Evolutionary conservation across 768 basidiomycete genomes (phyloP).

Genomic region (Naematelia aurantialba): DNA sequence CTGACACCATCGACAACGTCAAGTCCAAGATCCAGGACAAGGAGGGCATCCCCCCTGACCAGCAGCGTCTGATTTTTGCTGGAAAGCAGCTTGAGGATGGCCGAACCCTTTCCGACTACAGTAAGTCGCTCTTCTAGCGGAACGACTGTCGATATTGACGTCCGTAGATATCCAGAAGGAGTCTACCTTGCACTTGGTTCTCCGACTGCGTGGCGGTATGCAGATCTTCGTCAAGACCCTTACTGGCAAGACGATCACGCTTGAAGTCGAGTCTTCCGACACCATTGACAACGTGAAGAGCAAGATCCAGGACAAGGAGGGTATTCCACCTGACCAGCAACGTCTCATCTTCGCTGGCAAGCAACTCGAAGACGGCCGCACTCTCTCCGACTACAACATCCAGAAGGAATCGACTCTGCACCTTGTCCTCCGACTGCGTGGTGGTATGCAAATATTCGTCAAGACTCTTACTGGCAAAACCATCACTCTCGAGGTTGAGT

Average conservation of each 20-base stretch:
- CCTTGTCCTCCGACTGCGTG: constrained; percentile 73
- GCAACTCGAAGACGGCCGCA: constrained; percentile 45
- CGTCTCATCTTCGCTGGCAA: constrained; percentile 49
- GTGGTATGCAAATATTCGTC: constrained; percentile 70
- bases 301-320: constrained; percentile 93
- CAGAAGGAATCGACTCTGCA: constrained; percentile 52
- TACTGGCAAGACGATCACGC: constrained; percentile 16
- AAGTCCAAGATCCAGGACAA: constrained; percentile 95
- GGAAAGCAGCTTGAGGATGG: constrained; percentile 92
- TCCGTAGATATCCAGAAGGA: constrained; percentile 56
- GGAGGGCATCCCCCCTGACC: constrained; percentile 59
- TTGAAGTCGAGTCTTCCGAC: constrained; percentile 64
- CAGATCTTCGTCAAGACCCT: constrained; percentile 39
- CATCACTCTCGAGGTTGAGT: constrained; percentile 66
- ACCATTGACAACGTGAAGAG: constrained; percentile 93
- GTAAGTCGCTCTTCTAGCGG: not conserved
- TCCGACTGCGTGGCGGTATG: constrained; percentile 48
- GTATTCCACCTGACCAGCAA: constrained; percentile 80
- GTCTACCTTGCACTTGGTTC: constrained; percentile 67
- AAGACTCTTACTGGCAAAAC: constrained; percentile 52
- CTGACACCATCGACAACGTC: constrained; percentile 86
- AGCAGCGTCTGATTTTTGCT: constrained; percentile 86
- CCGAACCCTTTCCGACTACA: constrained; percentile 80
- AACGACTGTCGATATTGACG: not conserved
- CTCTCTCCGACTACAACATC: constrained; percentile 57